Evolutionary conservation across 192 early-diverging fungal genomes (phyloP).

Genomic region (Linnemannia exigua): DNA sequence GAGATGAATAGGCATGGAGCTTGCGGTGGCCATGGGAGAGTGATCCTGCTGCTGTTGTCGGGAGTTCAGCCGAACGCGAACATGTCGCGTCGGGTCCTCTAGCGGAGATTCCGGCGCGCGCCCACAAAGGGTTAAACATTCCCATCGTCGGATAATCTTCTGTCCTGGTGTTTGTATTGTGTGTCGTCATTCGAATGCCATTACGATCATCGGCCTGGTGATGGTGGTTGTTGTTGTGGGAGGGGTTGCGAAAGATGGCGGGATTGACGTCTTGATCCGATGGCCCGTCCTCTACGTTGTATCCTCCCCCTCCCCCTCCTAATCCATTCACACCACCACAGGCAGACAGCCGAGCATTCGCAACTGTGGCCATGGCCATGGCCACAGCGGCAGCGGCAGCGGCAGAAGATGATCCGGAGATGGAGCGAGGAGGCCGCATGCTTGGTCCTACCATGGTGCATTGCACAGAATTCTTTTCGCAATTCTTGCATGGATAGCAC

Average conservation of each 20-base stretch:
- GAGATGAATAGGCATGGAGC: conserved; percentile 33
- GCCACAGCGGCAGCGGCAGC: conserved; percentile 46
- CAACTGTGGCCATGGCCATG: conserved; percentile 42
- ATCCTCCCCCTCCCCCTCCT: background rate
- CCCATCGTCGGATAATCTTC: conserved; percentile 23
- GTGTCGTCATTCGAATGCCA: background rate
- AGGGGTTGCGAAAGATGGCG: background rate
- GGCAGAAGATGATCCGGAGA: conserved; percentile 41
- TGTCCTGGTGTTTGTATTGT: background rate
- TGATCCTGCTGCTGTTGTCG: no score
- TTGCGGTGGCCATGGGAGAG: conserved; percentile 6
- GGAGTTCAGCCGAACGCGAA: background rate
- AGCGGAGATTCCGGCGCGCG: conserved; percentile 20
- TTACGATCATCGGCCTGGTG: conserved; percentile 15
- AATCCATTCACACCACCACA: background rate
- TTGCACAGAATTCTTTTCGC: conserved; percentile 41
- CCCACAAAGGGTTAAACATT: background rate
- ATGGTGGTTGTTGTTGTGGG: no score
- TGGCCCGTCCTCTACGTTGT: background rate
- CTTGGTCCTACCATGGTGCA: conserved; percentile 50
- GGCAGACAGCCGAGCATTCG: conserved; percentile 23
- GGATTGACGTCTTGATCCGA: background rate
- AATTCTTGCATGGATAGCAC: conserved; percentile 42
- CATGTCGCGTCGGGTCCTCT: conserved; percentile 9
- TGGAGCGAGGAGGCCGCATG: conserved; percentile 48